These are phyloP conservation scores for Xylaria bambusicola DNA, from an alignment of 495 filamentous ascomycete genomes.

Conservation along the genomic window DNA sequence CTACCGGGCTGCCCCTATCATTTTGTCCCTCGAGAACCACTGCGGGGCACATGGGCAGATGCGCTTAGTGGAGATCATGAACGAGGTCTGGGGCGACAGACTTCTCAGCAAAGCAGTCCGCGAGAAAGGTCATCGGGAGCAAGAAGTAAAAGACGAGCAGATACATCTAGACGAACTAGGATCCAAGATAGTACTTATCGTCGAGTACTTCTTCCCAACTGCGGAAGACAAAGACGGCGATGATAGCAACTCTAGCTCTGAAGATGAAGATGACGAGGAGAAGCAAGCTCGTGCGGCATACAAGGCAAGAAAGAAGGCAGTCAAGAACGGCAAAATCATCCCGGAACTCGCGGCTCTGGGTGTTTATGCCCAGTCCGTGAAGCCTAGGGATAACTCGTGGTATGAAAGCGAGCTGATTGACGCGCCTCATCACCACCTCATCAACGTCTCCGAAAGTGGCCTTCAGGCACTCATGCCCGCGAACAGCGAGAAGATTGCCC, in stretches of 20 bases:
- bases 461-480: conserved; percentile 40
- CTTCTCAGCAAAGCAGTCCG: conserved; percentile 48
- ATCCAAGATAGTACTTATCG: conserved; percentile 55
- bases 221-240: conserved; percentile 35
- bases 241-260: conserved; percentile 17
- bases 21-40: conserved; percentile 58
- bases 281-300: conserved; percentile 42
- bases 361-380: conserved; percentile 59
- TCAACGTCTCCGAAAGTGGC: conserved; percentile 58
- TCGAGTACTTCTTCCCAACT: conserved; percentile 56
- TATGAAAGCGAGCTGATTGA: conserved; percentile 42
- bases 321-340: conserved; percentile 42
- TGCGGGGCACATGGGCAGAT: conserved; percentile 48
- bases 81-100: conserved; percentile 53
- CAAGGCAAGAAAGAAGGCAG: conserved; percentile 41
- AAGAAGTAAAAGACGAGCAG: conserved; percentile 39
- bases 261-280: conserved; percentile 42
- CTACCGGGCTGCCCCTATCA: conserved; percentile 47
- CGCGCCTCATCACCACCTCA: conserved; percentile 56
- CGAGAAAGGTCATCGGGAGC: conserved; percentile 44
- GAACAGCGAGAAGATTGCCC: conserved; percentile 41
- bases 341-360: conserved; percentile 57
- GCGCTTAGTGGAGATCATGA: conserved; percentile 55
- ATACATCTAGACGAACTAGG: conserved; percentile 50
- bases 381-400: conserved; percentile 56